Percentiles rank a stretch among this genome's conserved stretches.
phyloP scores from a whole-genome alignment of 768 basidiomycete species.

The Chiua virens region DNA sequence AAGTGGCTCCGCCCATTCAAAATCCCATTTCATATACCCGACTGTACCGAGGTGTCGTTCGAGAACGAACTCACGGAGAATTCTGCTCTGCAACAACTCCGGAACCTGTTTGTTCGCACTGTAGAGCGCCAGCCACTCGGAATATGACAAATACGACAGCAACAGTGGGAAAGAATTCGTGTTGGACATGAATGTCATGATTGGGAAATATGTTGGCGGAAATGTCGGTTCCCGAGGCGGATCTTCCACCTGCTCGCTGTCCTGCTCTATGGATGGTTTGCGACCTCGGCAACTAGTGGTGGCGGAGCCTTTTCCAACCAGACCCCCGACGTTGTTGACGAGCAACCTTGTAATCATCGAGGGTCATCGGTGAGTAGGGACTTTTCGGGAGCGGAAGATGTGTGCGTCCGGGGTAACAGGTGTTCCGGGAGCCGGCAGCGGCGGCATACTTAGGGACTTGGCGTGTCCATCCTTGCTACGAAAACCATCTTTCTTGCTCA shows the following conservation, averaged over 20 bases:
- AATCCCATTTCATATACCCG: constrained; percentile 69
- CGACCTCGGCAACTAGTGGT: constrained; percentile 32
- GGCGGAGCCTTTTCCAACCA: constrained; percentile 42
- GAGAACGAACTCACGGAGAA: constrained; percentile 61
- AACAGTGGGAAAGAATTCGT: constrained; percentile 52
- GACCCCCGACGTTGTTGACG: constrained; percentile 41
- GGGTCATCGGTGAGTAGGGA: constrained; percentile 28
- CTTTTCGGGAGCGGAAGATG: not conserved
- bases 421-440: not conserved
- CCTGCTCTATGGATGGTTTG: constrained; percentile 20
- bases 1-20: constrained; percentile 58
- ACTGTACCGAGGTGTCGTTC: constrained; percentile 69
- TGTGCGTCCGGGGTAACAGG: no score
- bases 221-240: constrained; percentile 20
- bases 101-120: constrained; percentile 56
- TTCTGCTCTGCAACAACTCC: constrained; percentile 47
- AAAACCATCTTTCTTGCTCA: constrained; percentile 4
- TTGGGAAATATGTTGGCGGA: constrained; percentile 42
- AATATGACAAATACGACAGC: constrained; percentile 65
- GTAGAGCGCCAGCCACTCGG: constrained; percentile 67
- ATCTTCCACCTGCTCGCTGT: constrained; percentile 11
- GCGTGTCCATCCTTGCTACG: constrained; percentile 10
- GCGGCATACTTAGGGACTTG: not conserved
- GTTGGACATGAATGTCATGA: constrained; percentile 56
- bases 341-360: constrained; percentile 41